Conservation (phyloP, 2,329 filamentous ascomycete genomes). For the Penicillium sclerotiorum region DNA sequence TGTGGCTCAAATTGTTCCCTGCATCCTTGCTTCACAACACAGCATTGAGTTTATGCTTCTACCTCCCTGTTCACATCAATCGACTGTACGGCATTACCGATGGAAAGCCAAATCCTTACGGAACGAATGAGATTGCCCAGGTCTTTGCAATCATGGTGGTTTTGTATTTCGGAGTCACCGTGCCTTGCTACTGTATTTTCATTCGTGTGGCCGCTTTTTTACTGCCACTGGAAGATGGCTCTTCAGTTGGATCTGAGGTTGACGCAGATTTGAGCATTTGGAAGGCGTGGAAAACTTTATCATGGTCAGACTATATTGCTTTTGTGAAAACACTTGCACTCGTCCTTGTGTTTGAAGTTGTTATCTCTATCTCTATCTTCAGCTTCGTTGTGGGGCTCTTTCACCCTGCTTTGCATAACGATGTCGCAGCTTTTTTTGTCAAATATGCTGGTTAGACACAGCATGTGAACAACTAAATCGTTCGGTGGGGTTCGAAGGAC, state of each 20-base stretch:
- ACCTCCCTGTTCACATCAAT: constrained; percentile 1
- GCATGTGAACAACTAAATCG: too few relatives aligned
- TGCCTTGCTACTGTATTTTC: constrained; percentile 11
- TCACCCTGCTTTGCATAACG: neutral
- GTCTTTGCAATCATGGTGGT: neutral
- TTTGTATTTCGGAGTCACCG: constrained; percentile 5
- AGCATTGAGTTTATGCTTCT: constrained; percentile 7
- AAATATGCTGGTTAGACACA: neutral
- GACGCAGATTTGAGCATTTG: neutral
- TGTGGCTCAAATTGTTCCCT: constrained; percentile 1
- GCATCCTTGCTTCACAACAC: constrained; percentile 6
- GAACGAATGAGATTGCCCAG: neutral
- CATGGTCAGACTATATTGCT: neutral
- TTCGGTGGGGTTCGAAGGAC: neutral
- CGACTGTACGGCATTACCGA: neutral
- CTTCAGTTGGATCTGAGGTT: neutral
- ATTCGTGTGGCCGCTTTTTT: constrained; percentile 8
- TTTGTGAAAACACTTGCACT: neutral
- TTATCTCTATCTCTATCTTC: neutral
- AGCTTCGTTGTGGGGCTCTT: neutral
- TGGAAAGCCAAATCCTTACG: neutral
- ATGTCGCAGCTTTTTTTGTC: neutral
- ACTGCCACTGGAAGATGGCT: neutral
- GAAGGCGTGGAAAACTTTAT: neutral
- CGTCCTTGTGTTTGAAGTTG: neutral